Base-by-base conservation (phyloP, 805 yeast genomes). In the Torulaspora indica region DNA sequence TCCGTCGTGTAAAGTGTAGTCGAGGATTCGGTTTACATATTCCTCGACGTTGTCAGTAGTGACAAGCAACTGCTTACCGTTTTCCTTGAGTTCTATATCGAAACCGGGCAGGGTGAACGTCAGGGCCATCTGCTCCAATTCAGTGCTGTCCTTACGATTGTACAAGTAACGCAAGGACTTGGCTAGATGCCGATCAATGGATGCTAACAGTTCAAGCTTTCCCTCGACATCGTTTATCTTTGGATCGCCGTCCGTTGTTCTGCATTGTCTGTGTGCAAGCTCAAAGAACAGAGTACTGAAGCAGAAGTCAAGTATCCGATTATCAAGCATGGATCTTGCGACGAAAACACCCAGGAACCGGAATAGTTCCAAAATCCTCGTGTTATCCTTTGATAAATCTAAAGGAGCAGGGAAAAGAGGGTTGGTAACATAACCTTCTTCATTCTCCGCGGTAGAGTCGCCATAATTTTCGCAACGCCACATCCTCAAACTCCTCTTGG, bases 271-370 rank as follows among this genome's bases (percentile, higher is more conserved):
- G 40, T 76, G 69, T 6, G 84, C 75, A 10, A 85, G 49, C 38
- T 76, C 73, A 59, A 91, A 84, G 57, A 91, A 87, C 2, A 79
- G 61, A 0, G 79, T 75, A 57, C 79, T 87, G 66, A 91, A 82
- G 37, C 78, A 72, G 61, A 91, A 81, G 61, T 93, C 98, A 37
- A 91, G 74, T 36, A 90, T 79, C 51, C 98, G 72, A n/a, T 86
- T 81, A 63, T 91, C 98, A 40, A 91, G 64, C 58, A 90, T 68
- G 0, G 96, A 84, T 47, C 97, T 74, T 0, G 96, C 96, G 41
- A 89, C 72, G 58, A 93, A 88, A 42, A 77, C 79, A 3, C 98
- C 98, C 48, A 91, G 67, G 15, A 77, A 73, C 12, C 73, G 70
- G 62, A 87, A 91, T 37, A 81, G 63, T 22, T 72, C 71, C 5